A percentile compares a stretch with the other conserved stretches of the same genome.
Evolutionary conservation across 2,329 filamentous ascomycete species (phyloP).

Genomic region (Colletotrichum salicis): DNA sequence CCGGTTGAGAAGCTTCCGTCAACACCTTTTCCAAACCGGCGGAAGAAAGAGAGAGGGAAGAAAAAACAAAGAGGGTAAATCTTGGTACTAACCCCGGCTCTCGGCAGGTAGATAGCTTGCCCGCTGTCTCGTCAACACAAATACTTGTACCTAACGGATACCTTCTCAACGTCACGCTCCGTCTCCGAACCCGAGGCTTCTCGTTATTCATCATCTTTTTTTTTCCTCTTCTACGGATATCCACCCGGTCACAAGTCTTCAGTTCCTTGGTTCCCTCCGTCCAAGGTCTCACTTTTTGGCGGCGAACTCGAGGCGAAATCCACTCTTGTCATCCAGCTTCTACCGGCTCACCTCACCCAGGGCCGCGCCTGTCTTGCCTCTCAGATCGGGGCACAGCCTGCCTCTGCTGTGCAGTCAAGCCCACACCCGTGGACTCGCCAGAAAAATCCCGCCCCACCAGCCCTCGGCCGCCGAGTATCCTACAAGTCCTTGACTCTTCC

Average conservation of each 20-base stretch:
- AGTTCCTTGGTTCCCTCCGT: conserved; percentile 31
- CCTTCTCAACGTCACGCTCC: conserved; percentile 24
- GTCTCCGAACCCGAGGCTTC: conserved; percentile 28
- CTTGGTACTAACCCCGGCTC: conserved; percentile 31
- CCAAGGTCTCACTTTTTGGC: conserved; percentile 15
- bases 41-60: background rate
- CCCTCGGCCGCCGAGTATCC: conserved; percentile 33
- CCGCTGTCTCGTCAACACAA: conserved; percentile 5
- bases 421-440: conserved; percentile 13
- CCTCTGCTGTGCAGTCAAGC: conserved; percentile 25
- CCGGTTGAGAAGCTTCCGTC: conserved; percentile 3
- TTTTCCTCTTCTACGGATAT: background rate
- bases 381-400: conserved; percentile 28
- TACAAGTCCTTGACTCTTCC: conserved; percentile 22
- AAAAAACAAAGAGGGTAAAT: background rate
- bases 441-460: conserved; percentile 26
- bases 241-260: conserved; percentile 31
- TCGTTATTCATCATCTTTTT: conserved; percentile 3
- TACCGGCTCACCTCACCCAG: background rate
- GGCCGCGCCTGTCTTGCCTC: conserved; percentile 13
- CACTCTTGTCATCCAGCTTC: background rate
- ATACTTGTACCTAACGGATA: conserved; percentile 10
- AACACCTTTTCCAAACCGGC: conserved; percentile 7
- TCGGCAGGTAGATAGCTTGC: conserved; percentile 16
- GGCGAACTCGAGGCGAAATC: background rate